Percentiles rank a stretch among this genome's conserved stretches.
Conservation (phyloP, 2,329 filamentous ascomycete species). For the Hypomyces perniciosus region DNA sequence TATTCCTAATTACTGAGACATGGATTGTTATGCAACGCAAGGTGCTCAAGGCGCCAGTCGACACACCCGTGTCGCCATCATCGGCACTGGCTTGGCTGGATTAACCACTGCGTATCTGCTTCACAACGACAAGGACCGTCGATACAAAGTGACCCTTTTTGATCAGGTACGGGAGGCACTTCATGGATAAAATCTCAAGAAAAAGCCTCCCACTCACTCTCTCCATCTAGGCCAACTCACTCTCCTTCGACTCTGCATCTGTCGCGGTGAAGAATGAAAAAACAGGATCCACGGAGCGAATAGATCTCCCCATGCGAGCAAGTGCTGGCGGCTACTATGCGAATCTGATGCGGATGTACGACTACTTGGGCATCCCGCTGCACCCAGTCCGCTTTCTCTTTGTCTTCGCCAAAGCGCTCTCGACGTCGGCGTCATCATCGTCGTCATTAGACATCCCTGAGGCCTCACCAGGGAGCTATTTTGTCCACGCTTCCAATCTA, state of each 20-base stretch:
- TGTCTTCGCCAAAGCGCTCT: conserved; percentile 37
- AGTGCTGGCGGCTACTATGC: conserved; percentile 42
- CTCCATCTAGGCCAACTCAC: no score
- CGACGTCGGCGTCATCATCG: neutral
- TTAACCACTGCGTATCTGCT: conserved; percentile 32
- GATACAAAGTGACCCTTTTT: conserved; percentile 30
- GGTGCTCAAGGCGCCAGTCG: no score
- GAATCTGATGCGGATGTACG: conserved; percentile 50
- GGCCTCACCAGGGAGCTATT: conserved; percentile 33
- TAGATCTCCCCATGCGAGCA: conserved; percentile 35
- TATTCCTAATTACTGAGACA: no score
- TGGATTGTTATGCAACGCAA: no score
- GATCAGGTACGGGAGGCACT: conserved; percentile 26
- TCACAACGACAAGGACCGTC: conserved; percentile 23
- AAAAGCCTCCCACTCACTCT: conserved; percentile 7
- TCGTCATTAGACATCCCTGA: conserved; percentile 10
- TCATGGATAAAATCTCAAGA: no score
- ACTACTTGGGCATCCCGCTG: conserved; percentile 44
- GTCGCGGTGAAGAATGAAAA: conserved; percentile 28
- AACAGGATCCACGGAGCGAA: conserved; percentile 26
- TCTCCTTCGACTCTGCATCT: conserved; percentile 34
- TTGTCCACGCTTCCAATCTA: conserved; percentile 49
- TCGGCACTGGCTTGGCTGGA: conserved; percentile 34
- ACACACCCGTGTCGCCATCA: conserved; percentile 27
- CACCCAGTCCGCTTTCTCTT: conserved; percentile 48